Evolutionary conservation across 257 asterid species (phyloP).

Genomic region (Lithospermum erythrorhizon): DNA sequence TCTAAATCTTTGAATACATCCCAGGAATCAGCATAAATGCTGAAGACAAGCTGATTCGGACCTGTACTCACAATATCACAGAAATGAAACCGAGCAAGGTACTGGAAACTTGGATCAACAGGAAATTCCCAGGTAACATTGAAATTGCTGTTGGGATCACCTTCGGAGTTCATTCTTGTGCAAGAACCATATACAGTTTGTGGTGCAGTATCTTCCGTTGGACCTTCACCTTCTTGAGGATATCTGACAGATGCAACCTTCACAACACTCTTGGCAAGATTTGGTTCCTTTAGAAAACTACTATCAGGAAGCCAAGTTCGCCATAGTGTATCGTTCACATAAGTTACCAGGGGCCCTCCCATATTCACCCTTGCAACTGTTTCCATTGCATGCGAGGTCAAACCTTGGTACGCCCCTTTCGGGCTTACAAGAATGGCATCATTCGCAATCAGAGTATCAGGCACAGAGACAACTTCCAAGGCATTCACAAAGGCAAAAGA

Average conservation of each 20-base stretch:
- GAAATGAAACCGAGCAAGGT: conserved; percentile 58
- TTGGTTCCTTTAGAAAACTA: conserved; percentile 19
- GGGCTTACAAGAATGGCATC: conserved; percentile 40
- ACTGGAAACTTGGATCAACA: conserved; percentile 53
- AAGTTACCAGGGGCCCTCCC: conserved; percentile 59
- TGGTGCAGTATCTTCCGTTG: conserved; percentile 49
- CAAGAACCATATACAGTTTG: conserved; percentile 70
- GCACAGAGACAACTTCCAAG: conserved; percentile 59
- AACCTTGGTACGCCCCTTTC: conserved; percentile 31
- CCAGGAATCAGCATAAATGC: conserved; percentile 37
- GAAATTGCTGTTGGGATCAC: conserved; percentile 34
- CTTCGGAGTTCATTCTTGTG: conserved; percentile 31
- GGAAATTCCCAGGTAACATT: conserved; percentile 60
- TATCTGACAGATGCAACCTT: conserved; percentile 38
- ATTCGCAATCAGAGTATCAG: conserved; percentile 40
- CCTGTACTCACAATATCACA: conserved; percentile 60
- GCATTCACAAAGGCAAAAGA: conserved; percentile 67
- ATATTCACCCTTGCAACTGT: conserved; percentile 62
- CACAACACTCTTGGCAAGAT: conserved; percentile 19
- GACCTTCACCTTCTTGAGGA: conserved; percentile 47
- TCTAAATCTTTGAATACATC: conserved; percentile 42
- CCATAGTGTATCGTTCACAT: conserved; percentile 52
- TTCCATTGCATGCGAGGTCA: conserved; percentile 42
- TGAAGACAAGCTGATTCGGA: conserved; percentile 41
- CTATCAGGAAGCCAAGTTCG: conserved; percentile 56